Percentiles rank a stretch among this genome's conserved stretches.
Conservation (phyloP, 2,329 filamentous ascomycete genomes). For the Truncatella angustata region DNA sequence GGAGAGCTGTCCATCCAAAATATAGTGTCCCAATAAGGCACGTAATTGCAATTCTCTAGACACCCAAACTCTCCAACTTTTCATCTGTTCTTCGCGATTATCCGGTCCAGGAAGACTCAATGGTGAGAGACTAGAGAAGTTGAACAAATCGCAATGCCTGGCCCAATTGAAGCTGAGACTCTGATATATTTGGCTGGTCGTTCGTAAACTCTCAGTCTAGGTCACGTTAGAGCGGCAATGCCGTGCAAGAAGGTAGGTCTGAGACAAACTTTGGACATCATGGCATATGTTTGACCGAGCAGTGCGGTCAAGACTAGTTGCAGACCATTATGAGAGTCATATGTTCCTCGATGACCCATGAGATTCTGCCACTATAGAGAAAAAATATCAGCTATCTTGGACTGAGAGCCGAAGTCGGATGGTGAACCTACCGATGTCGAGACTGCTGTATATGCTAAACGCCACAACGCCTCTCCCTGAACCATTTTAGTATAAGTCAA, state of each 20-base stretch:
- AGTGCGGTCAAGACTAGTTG: slow-evolving; percentile 7
- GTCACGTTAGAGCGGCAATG: no score
- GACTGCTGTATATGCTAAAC: slow-evolving; percentile 3
- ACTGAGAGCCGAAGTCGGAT: not conserved
- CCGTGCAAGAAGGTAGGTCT: not conserved
- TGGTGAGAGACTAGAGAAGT: not conserved
- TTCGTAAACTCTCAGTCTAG: slow-evolving; percentile 4
- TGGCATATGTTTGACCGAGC: slow-evolving; percentile 8
- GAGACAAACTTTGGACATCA: slow-evolving; percentile 5
- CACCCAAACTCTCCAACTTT: slow-evolving; percentile 1
- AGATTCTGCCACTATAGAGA: slow-evolving; percentile 2
- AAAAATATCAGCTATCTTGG: not conserved
- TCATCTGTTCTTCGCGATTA: not conserved
- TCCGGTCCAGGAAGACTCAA: not conserved
- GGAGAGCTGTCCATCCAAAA: not conserved
- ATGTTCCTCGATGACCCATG: not conserved
- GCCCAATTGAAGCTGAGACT: slow-evolving; percentile 8
- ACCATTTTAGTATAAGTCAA: not conserved
- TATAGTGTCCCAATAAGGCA: slow-evolving; percentile 6
- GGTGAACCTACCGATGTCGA: slow-evolving; percentile 3
- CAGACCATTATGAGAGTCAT: not conserved
- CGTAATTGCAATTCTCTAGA: slow-evolving; percentile 2
- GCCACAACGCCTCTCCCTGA: slow-evolving; percentile 7
- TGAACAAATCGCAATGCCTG: slow-evolving; percentile 7
- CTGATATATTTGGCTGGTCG: slow-evolving; percentile 8